Conservation (phyloP, 2,329 filamentous ascomycete species). For the Macrophomina tecta region DNA sequence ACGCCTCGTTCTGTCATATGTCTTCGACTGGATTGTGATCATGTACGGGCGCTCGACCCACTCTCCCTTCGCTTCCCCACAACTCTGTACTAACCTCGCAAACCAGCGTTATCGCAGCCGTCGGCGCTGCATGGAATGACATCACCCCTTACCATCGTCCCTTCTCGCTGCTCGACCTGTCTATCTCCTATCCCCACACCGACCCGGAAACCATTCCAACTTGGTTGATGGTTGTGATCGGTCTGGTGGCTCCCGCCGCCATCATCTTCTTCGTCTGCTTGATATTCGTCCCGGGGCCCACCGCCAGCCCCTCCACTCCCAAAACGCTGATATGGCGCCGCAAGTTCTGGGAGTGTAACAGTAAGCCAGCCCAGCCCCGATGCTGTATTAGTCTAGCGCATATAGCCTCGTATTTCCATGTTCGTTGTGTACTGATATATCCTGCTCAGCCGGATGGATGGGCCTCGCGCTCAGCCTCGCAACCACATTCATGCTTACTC, state of each 20-base stretch:
- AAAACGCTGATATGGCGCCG: conserved; percentile 73
- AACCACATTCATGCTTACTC: conserved; percentile 78
- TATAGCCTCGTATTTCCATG: conserved; percentile 36
- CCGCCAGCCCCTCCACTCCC: conserved; percentile 67
- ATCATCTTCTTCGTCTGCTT: conserved; percentile 74
- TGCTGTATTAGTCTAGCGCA: background rate
- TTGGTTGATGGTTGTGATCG: conserved; percentile 68
- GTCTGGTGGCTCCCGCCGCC: conserved; percentile 67
- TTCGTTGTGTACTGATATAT: background rate
- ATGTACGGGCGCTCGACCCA: conserved; percentile 53
- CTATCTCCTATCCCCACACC: conserved; percentile 79
- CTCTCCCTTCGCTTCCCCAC: background rate
- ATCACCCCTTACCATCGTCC: conserved; percentile 70
- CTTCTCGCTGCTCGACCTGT: conserved; percentile 74
- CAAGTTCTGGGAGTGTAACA: conserved; percentile 89
- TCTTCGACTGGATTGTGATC: conserved; percentile 76
- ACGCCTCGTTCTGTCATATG: conserved; percentile 68
- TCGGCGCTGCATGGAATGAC: conserved; percentile 65
- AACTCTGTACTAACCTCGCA: background rate
- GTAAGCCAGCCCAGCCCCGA: background rate
- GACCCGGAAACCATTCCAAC: conserved; percentile 74
- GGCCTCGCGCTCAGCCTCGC: conserved; percentile 77
- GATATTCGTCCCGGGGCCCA: conserved; percentile 73
- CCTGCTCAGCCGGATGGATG: conserved; percentile 68
- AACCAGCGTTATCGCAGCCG: conserved; percentile 57